Conservation (phyloP, 306 rosid genomes). For the Ochetophila trinervis region DNA sequence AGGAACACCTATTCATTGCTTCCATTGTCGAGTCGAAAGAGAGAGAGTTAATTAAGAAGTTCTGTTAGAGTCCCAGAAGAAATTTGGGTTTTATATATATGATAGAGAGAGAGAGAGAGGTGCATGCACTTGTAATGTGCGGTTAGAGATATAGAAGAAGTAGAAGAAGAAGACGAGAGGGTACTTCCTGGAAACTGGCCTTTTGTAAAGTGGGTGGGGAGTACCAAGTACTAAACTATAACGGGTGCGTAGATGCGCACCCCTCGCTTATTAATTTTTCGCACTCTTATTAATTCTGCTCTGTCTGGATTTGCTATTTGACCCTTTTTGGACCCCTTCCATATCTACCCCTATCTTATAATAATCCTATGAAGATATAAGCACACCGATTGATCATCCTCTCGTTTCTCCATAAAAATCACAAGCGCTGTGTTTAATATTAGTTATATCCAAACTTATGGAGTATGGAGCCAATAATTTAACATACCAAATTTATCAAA, state of each 20-base stretch:
- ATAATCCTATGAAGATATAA: too few species aligned
- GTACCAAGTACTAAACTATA: constrained; percentile 2
- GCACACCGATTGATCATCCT: too few species aligned
- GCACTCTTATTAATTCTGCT: constrained; percentile 33
- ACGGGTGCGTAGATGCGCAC: constrained; percentile 21
- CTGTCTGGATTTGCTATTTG: constrained; percentile 24
- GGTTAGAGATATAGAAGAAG: not conserved
- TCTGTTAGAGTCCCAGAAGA: too few species aligned
- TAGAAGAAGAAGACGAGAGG: not conserved
- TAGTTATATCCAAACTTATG: too few species aligned
- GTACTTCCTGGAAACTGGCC: constrained; percentile 61
- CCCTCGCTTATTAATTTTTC: constrained; percentile 20
- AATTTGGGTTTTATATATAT: constrained; percentile 22
- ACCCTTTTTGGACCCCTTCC: constrained; percentile 32
- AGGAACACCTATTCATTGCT: constrained; percentile 38
- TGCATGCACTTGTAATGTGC: constrained; percentile 35
- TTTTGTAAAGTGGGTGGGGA: constrained; percentile 37
- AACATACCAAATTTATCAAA: too few species aligned
- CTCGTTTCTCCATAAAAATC: not conserved
- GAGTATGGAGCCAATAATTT: not conserved
- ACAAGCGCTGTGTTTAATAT: not conserved
- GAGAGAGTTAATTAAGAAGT: not conserved
- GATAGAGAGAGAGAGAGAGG: constrained; percentile 7
- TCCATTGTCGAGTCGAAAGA: constrained; percentile 22
- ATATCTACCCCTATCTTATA: too few species aligned